phyloP scores from a whole-genome alignment of 768 basidiomycete species.

The Mycena alexandri region DNA sequence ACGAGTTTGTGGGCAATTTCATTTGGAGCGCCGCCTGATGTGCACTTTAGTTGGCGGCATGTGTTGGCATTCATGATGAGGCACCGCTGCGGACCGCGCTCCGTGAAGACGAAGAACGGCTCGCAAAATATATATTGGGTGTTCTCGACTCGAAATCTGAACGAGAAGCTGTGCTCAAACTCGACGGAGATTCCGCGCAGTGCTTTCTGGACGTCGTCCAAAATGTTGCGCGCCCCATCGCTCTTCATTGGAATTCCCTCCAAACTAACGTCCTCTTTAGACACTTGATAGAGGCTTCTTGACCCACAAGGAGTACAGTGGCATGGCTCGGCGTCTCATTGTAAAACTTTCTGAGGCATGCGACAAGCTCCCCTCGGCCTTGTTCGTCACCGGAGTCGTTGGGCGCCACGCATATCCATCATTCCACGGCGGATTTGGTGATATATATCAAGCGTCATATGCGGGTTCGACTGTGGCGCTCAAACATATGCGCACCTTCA shows the following conservation, averaged over 20 bases:
- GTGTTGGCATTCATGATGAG: neutral
- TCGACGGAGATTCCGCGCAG: slow-evolving; percentile 7
- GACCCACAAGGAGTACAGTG: neutral
- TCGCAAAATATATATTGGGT: neutral
- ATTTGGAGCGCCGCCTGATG: no score
- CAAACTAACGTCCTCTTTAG: neutral
- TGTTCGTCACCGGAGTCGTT: slow-evolving; percentile 18
- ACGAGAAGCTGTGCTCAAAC: neutral
- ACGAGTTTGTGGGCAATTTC: no score
- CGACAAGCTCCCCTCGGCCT: slow-evolving; percentile 11
- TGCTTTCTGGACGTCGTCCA: slow-evolving; percentile 15
- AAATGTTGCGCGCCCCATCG: neutral
- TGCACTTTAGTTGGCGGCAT: neutral
- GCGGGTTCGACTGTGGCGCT: slow-evolving; percentile 3
- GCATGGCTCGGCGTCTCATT: slow-evolving; percentile 3
- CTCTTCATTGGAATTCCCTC: neutral
- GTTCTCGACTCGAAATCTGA: slow-evolving; percentile 2
- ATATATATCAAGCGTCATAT: slow-evolving; percentile 9
- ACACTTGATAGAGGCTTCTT: neutral
- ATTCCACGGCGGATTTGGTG: slow-evolving; percentile 9
- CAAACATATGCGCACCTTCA: slow-evolving; percentile 9
- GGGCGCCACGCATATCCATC: neutral
- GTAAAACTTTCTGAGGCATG: slow-evolving; percentile 14
- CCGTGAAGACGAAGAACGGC: slow-evolving; percentile 21
- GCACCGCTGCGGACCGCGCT: neutral